Conservation (phyloP, 495 filamentous ascomycete genomes). For the Saxispiralis lemnorum region DNA sequence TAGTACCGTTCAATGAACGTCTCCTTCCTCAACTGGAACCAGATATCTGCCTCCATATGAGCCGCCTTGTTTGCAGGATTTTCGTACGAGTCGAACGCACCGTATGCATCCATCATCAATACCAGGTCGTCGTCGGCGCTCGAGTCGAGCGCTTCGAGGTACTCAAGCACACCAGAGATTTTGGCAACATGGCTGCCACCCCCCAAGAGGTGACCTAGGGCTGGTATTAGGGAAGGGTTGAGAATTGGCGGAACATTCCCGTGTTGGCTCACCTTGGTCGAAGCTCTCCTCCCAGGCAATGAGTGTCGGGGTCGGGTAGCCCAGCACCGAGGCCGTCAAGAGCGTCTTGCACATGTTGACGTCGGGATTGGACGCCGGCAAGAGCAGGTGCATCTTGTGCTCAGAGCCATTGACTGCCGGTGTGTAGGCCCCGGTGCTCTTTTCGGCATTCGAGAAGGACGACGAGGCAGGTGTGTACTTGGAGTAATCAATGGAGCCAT, state of each 20-base stretch:
- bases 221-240: too few relatives aligned
- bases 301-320: slow-evolving; percentile 38
- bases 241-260: too few relatives aligned
- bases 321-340: slow-evolving; percentile 40
- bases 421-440: too few relatives aligned
- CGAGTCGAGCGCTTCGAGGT: slow-evolving; percentile 28
- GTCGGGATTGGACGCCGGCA: slow-evolving; percentile 33
- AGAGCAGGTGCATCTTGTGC: slow-evolving; percentile 37
- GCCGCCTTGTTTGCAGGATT: background rate
- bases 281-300: slow-evolving; percentile 12
- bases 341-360: slow-evolving; percentile 40
- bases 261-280: slow-evolving; percentile 5
- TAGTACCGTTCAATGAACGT: slow-evolving; percentile 40
- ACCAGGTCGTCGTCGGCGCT: slow-evolving; percentile 37
- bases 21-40: slow-evolving; percentile 45
- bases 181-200: slow-evolving; percentile 23
- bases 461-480: too few relatives aligned
- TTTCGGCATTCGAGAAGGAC: too few relatives aligned
- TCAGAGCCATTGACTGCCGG: too few relatives aligned
- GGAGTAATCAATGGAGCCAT: too few relatives aligned
- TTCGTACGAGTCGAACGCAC: slow-evolving; percentile 22
- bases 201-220: slow-evolving; percentile 6
- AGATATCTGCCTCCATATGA: slow-evolving; percentile 2
- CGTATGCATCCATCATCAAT: slow-evolving; percentile 37
- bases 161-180: slow-evolving; percentile 35